These are phyloP conservation scores for Quercus berberidifolia DNA, from an alignment of 306 rosid species.

Conservation along the genomic window DNA sequence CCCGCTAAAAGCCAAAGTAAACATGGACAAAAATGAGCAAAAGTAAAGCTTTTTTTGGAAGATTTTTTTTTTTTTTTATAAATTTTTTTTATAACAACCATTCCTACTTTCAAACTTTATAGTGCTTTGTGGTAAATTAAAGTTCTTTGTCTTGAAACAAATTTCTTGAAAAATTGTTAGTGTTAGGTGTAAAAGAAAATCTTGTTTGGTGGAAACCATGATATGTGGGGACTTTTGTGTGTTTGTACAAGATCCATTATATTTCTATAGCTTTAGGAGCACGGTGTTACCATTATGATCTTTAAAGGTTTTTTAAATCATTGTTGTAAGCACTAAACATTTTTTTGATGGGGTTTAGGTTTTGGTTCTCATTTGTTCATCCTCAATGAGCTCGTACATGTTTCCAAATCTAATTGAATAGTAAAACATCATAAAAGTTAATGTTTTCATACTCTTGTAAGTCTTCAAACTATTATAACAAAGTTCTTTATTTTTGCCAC, in stretches of 20 bases:
- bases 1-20: background rate
- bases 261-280: background rate
- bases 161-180: background rate
- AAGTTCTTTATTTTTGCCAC: too few relatives aligned
- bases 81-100: background rate
- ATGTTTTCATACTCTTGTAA: too few relatives aligned
- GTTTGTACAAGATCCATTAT: conserved; percentile 1
- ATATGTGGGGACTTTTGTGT: conserved; percentile 15
- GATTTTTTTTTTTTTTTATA: too few relatives aligned
- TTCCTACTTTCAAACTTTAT: background rate
- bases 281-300: too few relatives aligned
- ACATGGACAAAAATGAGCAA: background rate
- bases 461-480: too few relatives aligned
- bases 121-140: background rate
- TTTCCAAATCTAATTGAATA: too few relatives aligned
- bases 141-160: background rate
- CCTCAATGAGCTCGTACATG: too few relatives aligned
- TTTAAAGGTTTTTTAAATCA: too few relatives aligned
- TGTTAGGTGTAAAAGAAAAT: conserved; percentile 6
- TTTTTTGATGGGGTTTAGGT: too few relatives aligned
- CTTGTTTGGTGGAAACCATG: conserved; percentile 24
- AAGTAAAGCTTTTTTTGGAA: background rate
- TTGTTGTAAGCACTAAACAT: too few relatives aligned
- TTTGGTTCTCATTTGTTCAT: too few relatives aligned
- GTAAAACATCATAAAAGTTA: too few relatives aligned